A percentile compares a stretch with the other conserved stretches of the same genome.
phyloP scores from a whole-genome alignment of 1,284 basidiomycete genomes.

The Agroathelia rolfsii region DNA sequence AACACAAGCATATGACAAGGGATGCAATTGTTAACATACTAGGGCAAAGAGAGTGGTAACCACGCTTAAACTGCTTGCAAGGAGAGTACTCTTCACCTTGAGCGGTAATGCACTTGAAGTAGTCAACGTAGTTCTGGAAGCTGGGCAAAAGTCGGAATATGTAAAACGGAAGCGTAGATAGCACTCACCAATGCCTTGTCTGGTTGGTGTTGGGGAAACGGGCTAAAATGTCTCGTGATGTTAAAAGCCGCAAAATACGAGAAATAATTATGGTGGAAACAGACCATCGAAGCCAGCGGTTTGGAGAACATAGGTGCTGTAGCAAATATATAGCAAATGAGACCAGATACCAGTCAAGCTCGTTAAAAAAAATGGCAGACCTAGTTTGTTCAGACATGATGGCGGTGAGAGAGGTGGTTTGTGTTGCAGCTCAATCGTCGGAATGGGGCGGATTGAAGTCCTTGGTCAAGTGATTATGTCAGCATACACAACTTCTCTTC shows the following conservation, averaged over 20 bases:
- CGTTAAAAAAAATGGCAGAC: slow-evolving; percentile 50
- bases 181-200: slow-evolving; percentile 80
- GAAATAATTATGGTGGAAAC: slow-evolving; percentile 14
- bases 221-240: slow-evolving; percentile 32
- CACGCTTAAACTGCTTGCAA: slow-evolving; percentile 98
- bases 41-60: slow-evolving; percentile 95
- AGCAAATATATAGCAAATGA: slow-evolving; percentile 11
- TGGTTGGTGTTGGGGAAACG: slow-evolving; percentile 96
- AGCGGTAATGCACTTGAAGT: slow-evolving; percentile 94
- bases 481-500: slow-evolving; percentile 1
- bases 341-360: slow-evolving; percentile 8
- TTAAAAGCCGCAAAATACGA: slow-evolving; percentile 5
- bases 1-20: slow-evolving; percentile 7
- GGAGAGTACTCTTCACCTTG: slow-evolving; percentile 97
- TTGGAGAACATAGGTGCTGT: slow-evolving; percentile 74
- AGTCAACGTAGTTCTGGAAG: slow-evolving; percentile 96
- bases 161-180: slow-evolving; percentile 3
- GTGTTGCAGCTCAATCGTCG: too few species aligned
- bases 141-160: slow-evolving; percentile 24
- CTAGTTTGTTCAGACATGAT: slow-evolving; percentile 53
- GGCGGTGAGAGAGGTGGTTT: slow-evolving; percentile 14
- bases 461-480: slow-evolving; percentile 7
- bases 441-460: slow-evolving; percentile 6
- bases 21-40: too few species aligned
- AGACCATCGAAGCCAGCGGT: slow-evolving; percentile 81